Conservation (phyloP, 75 land plant species). For the Picea sitchensis region DNA sequence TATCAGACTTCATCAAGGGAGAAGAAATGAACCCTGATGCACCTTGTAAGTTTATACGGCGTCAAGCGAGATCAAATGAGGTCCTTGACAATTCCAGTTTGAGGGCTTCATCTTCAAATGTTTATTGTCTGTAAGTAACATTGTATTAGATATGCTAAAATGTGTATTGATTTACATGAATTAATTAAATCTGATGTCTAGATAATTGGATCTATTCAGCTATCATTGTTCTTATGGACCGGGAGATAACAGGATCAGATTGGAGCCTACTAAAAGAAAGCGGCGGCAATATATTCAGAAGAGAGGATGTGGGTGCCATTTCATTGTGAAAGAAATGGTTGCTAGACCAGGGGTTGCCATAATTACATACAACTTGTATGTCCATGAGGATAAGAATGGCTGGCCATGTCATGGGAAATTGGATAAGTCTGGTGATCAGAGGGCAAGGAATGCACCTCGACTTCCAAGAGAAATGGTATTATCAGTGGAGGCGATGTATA, state of each 20-base stretch:
- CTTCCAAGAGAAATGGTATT: too few relatives aligned
- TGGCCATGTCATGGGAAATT: slow-evolving; percentile 1
- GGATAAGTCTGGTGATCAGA: neutral
- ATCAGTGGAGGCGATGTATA: too few relatives aligned
- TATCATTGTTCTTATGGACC: slow-evolving; percentile 1
- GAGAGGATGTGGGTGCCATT: slow-evolving; percentile 3
- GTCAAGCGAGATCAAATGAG: neutral
- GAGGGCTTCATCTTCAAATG: neutral
- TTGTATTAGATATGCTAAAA: too few relatives aligned
- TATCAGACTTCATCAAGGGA: neutral
- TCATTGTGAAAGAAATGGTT: neutral
- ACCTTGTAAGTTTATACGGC: neutral
- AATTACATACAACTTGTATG: neutral
- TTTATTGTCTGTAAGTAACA: neutral
- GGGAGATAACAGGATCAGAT: neutral
- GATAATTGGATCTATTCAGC: neutral
- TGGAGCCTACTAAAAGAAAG: neutral
- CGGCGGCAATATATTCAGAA: neutral
- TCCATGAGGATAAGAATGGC: neutral
- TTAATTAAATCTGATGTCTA: neutral
- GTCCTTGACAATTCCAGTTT: neutral
- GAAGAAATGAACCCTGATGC: neutral
- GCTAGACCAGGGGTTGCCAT: neutral
- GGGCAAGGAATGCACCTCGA: neutral
- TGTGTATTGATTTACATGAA: too few relatives aligned